Conservation (phyloP, 139 green algal genomes). For the Chlorella ohadii region DNA sequence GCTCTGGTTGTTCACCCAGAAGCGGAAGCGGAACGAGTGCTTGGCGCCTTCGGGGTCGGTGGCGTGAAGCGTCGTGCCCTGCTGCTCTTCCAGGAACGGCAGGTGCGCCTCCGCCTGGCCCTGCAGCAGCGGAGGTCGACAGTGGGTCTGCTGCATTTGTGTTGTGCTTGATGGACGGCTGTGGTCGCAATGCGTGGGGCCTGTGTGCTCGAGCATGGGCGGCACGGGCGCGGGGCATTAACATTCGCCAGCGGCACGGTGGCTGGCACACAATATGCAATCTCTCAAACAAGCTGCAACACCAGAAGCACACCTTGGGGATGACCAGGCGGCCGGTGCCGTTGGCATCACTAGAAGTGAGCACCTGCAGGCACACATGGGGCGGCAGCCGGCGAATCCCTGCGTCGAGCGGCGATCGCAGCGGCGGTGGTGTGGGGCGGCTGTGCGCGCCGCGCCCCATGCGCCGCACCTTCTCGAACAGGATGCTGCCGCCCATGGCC, state of each 20-base stretch:
- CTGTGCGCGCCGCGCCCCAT: background rate
- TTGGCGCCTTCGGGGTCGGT: slow-evolving; percentile 40
- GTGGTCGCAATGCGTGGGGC: no score
- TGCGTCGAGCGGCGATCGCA: background rate
- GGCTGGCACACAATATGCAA: no score
- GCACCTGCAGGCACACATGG: slow-evolving; percentile 13
- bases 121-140: slow-evolving; percentile 18
- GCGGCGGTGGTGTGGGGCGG: background rate
- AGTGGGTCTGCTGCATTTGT: no score
- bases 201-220: no score
- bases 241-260: no score
- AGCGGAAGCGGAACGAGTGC: slow-evolving; percentile 45
- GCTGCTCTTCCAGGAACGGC: slow-evolving; percentile 45
- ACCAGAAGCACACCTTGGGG: slow-evolving; percentile 51
- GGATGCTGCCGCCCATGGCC: slow-evolving; percentile 26
- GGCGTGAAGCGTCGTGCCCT: slow-evolving; percentile 17
- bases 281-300: no score
- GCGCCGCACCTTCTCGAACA: slow-evolving; percentile 57
- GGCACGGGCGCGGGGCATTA: no score
- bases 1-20: slow-evolving; percentile 62
- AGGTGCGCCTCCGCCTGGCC: slow-evolving; percentile 51
- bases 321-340: slow-evolving; percentile 58
- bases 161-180: no score
- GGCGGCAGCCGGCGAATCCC: background rate
- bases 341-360: slow-evolving; percentile 56